Evolutionary conservation across 1,284 basidiomycete genomes (phyloP).

Genomic region (Ganoderma multipileum): DNA sequence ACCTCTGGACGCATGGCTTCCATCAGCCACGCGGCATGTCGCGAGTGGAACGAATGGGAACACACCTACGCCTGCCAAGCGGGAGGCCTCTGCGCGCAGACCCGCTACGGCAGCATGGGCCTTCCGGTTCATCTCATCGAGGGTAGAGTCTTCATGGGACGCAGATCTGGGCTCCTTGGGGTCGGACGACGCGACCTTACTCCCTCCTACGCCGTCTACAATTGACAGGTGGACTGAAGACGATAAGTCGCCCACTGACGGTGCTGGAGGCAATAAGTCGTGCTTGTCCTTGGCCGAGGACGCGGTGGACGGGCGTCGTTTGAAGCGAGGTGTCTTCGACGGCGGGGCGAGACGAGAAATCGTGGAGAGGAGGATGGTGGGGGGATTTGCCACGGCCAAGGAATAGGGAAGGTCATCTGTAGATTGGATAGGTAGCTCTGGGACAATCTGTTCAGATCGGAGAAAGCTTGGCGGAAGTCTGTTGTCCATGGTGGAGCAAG

Average conservation of each 20-base stretch:
- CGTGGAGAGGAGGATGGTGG: conserved; percentile 29
- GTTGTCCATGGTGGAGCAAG: conserved; percentile 20
- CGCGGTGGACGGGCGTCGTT: conserved; percentile 55
- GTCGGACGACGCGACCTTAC: conserved; percentile 16
- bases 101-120: conserved; percentile 38
- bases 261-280: conserved; percentile 35
- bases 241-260: conserved; percentile 31
- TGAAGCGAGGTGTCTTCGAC: conserved; percentile 16
- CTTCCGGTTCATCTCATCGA: conserved; percentile 39
- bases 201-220: conserved; percentile 10
- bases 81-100: conserved; percentile 39
- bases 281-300: conserved; percentile 40
- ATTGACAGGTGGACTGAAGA: conserved; percentile 22
- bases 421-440: conserved; percentile 28
- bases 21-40: neutral
- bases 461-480: conserved; percentile 8
- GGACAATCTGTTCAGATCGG: conserved; percentile 35
- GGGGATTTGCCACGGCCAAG: conserved; percentile 27
- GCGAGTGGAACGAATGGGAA: neutral
- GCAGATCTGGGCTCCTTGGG: conserved; percentile 13
- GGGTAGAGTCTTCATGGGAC: conserved; percentile 26
- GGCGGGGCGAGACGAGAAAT: conserved; percentile 34
- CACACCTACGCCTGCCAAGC: conserved; percentile 38
- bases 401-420: conserved; percentile 31
- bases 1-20: conserved; percentile 24